Conservation (phyloP, 352 stramenopile species). For the Achlya hypogyna region DNA sequence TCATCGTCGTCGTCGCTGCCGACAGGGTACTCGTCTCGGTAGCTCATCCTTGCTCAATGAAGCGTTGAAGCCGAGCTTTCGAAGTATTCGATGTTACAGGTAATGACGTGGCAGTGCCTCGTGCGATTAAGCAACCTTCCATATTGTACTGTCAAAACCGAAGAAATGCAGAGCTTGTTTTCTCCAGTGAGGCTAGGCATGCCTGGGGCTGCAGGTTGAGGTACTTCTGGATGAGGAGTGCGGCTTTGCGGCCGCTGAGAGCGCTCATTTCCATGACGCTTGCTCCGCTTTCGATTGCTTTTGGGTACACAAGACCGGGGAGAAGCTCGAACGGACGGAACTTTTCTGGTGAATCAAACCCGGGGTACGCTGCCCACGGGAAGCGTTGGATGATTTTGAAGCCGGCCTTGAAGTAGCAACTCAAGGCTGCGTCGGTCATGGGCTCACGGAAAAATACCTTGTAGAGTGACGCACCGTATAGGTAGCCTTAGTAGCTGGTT, state of each 20-base stretch:
- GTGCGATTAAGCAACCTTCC: too few species aligned
- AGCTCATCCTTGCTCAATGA: too few species aligned
- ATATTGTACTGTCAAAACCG: too few species aligned
- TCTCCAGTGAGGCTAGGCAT: too few species aligned
- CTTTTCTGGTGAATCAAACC: slow-evolving; percentile 9
- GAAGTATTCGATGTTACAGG: too few species aligned
- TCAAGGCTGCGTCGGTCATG: not conserved
- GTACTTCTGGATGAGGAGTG: slow-evolving; percentile 12
- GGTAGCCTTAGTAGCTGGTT: too few species aligned
- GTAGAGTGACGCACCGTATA: slow-evolving; percentile 9
- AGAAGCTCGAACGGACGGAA: slow-evolving; percentile 3
- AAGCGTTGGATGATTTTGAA: not conserved
- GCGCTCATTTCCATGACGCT: slow-evolving; percentile 26
- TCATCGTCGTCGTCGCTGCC: slow-evolving; percentile 10
- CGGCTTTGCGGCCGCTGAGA: slow-evolving; percentile 25
- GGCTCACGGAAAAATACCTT: slow-evolving; percentile 21
- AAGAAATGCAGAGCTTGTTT: too few species aligned
- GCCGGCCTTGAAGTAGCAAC: not conserved
- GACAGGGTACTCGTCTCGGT: not conserved
- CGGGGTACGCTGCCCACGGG: slow-evolving; percentile 22
- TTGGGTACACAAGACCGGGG: slow-evolving; percentile 20
- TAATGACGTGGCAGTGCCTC: too few species aligned
- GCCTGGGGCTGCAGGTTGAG: not conserved
- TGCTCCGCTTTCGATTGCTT: slow-evolving; percentile 25
- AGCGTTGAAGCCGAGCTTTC: too few species aligned